These are phyloP conservation scores for Torulaspora indica DNA, from an alignment of 805 yeast species.

Conservation along the genomic window DNA sequence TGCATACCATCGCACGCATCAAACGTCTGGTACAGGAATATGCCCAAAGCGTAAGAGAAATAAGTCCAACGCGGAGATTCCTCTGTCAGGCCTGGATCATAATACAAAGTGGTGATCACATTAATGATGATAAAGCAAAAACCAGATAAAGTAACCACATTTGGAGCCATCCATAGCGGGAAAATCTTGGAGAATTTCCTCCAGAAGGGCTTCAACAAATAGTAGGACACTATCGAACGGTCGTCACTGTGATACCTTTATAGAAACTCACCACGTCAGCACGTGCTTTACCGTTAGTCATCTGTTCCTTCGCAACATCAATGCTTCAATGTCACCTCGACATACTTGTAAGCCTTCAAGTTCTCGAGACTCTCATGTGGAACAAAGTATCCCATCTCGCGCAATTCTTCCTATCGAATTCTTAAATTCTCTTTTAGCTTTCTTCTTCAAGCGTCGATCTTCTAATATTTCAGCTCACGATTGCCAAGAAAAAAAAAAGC, in stretches of 20 bases:
- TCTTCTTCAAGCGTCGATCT: background rate
- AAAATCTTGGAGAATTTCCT: slow-evolving; percentile 61
- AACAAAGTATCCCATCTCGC: slow-evolving; percentile 59
- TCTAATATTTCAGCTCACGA: background rate
- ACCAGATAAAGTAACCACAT: slow-evolving; percentile 79
- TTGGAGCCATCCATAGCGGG: slow-evolving; percentile 90
- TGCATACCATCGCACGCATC: slow-evolving; percentile 96
- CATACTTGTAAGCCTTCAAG: slow-evolving; percentile 50
- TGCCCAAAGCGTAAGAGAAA: slow-evolving; percentile 69
- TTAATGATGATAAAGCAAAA: slow-evolving; percentile 65
- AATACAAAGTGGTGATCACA: slow-evolving; percentile 58
- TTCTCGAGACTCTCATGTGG: slow-evolving; percentile 49
- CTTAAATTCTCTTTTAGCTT: background rate
- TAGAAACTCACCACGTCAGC: slow-evolving; percentile 1
- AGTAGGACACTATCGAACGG: slow-evolving; percentile 69
- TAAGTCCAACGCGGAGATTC: slow-evolving; percentile 73
- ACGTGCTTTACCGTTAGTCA: slow-evolving; percentile 4
- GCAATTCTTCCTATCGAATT: background rate
- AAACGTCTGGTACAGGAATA: slow-evolving; percentile 88
- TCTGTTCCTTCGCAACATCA: background rate
- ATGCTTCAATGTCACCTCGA: slow-evolving; percentile 2
- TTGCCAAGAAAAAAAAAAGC: background rate
- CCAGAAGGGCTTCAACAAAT: slow-evolving; percentile 82
- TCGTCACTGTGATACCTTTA: slow-evolving; percentile 69
- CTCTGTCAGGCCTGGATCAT: slow-evolving; percentile 61